Conservation (phyloP, 225 moss, liverwort and hornwort species). For the Sphagnum contortum region DNA sequence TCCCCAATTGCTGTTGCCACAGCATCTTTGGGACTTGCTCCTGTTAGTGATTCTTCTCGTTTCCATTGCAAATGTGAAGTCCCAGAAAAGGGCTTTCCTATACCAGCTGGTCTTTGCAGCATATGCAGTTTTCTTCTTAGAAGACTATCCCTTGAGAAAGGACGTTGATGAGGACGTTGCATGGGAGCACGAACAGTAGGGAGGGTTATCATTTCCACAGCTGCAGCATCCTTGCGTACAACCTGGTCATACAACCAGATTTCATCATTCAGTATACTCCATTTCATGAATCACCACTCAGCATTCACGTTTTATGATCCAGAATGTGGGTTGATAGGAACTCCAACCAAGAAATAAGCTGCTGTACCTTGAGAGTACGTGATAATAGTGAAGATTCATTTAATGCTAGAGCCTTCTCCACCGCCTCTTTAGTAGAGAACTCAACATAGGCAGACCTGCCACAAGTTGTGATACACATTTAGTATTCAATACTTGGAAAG, state of each 20-base stretch:
- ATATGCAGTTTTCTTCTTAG: constrained; percentile 37
- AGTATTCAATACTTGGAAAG: no score
- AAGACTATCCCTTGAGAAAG: constrained; percentile 39
- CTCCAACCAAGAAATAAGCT: no score
- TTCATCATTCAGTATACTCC: no score
- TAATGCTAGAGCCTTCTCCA: constrained; percentile 66
- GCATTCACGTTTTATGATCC: no score
- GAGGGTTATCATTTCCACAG: constrained; percentile 31
- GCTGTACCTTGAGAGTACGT: constrained; percentile 62
- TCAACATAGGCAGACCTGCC: constrained; percentile 85
- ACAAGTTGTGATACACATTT: no score
- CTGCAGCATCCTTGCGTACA: constrained; percentile 53
- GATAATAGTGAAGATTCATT: constrained; percentile 80
- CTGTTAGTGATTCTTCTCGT: constrained; percentile 44
- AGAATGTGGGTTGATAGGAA: no score
- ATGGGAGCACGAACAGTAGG: constrained; percentile 17
- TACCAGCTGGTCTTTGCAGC: constrained; percentile 34
- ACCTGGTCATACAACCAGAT: constrained; percentile 29
- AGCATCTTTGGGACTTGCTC: constrained; percentile 12
- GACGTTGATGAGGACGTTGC: constrained; percentile 37
- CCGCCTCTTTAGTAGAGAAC: constrained; percentile 55
- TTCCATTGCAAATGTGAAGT: constrained; percentile 85
- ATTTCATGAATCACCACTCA: no score
- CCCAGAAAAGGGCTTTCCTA: constrained; percentile 38
- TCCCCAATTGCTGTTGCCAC: constrained; percentile 22